Evolutionary conservation across 768 basidiomycete species (phyloP).

Genomic region (Boletus subcaerulescens): DNA sequence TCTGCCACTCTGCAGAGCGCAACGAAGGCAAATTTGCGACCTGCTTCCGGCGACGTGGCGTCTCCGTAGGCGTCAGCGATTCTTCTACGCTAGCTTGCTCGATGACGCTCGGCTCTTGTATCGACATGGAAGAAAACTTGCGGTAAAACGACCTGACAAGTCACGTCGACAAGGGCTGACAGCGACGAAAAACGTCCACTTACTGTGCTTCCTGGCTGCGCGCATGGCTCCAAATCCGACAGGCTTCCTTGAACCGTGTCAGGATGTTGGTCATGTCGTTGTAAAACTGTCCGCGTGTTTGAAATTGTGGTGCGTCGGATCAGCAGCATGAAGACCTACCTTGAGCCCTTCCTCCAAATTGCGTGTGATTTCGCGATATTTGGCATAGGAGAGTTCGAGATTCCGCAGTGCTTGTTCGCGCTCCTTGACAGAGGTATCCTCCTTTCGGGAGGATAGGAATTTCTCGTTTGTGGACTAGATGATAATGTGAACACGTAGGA

Average conservation of each 20-base stretch:
- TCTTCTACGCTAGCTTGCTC: neutral
- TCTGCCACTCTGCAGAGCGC: constrained; percentile 51
- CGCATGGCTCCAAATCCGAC: constrained; percentile 68
- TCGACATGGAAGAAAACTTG: constrained; percentile 28
- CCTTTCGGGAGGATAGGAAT: constrained; percentile 75
- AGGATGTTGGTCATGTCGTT: constrained; percentile 77
- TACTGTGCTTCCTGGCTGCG: constrained; percentile 77
- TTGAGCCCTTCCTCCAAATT: constrained; percentile 90
- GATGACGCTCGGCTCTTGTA: constrained; percentile 26
- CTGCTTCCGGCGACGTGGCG: constrained; percentile 23
- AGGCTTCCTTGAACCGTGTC: constrained; percentile 69
- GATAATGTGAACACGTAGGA: neutral
- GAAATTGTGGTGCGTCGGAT: neutral
- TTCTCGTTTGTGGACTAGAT: constrained; percentile 60
- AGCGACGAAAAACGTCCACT: constrained; percentile 20
- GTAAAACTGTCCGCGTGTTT: constrained; percentile 65
- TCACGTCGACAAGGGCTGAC: neutral
- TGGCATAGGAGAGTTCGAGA: constrained; percentile 81
- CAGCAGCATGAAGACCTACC: constrained; percentile 35
- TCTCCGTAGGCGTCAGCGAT: neutral
- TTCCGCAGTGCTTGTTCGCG: constrained; percentile 80
- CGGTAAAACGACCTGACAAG: constrained; percentile 18
- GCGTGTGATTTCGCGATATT: constrained; percentile 78
- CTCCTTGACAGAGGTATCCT: constrained; percentile 73
- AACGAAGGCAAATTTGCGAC: constrained; percentile 44